These are phyloP conservation scores for Vararia minispora DNA, from an alignment of 768 basidiomycete genomes.

Conservation along the genomic window DNA sequence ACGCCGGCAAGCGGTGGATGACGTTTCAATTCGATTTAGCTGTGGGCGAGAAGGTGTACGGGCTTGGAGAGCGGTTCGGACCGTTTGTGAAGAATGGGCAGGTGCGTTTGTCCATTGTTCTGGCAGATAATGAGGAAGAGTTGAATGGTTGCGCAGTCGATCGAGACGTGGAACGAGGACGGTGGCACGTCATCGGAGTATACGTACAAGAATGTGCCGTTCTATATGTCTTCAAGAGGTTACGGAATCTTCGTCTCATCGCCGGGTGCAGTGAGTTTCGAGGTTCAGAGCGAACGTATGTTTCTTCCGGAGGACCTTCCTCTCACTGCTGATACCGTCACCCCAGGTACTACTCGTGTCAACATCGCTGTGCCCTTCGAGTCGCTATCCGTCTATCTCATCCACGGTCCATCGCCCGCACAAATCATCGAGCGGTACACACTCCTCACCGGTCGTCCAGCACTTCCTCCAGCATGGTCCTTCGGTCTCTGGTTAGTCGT, in stretches of 20 bases:
- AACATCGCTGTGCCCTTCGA: constrained; percentile 57
- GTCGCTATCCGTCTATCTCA: constrained; percentile 22
- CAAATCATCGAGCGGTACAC: no score
- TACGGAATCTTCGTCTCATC: constrained; percentile 73
- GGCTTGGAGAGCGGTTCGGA: constrained; percentile 65
- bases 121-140: constrained; percentile 9
- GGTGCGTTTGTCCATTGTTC: constrained; percentile 19
- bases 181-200: constrained; percentile 64
- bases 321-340: constrained; percentile 48
- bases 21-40: constrained; percentile 51
- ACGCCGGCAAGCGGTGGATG: constrained; percentile 40
- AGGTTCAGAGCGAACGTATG: constrained; percentile 57
- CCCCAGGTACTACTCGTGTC: constrained; percentile 60
- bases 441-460: constrained; percentile 53
- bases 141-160: constrained; percentile 32
- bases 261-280: constrained; percentile 64
- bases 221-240: constrained; percentile 56
- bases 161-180: constrained; percentile 64
- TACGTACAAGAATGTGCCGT: constrained; percentile 57
- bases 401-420: neutral
- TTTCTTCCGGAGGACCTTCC: constrained; percentile 36
- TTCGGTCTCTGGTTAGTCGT: constrained; percentile 71
- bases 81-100: constrained; percentile 65
- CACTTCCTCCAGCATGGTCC: constrained; percentile 58
- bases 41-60: constrained; percentile 63